phyloP scores from a whole-genome alignment of 768 basidiomycete genomes.

The Cyclocybe cylindracea region DNA sequence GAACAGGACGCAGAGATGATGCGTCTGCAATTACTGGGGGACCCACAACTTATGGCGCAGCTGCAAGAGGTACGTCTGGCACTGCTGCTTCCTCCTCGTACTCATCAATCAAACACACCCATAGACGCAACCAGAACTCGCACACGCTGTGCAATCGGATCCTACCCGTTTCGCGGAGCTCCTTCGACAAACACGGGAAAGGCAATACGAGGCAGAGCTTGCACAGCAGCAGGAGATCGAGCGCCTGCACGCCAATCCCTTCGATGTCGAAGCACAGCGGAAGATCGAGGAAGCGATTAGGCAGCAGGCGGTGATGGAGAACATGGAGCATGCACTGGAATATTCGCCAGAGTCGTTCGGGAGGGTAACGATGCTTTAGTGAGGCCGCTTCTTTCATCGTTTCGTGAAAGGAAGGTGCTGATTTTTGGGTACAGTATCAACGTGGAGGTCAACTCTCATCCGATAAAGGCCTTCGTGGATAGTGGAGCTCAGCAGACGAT shows the following conservation, averaged over 20 bases:
- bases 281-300: slow-evolving; percentile 93
- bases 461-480: slow-evolving; percentile 96
- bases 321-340: slow-evolving; percentile 92
- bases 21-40: slow-evolving; percentile 83
- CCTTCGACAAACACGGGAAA: slow-evolving; percentile 59
- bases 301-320: slow-evolving; percentile 88
- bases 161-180: slow-evolving; percentile 78
- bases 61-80: slow-evolving; percentile 61
- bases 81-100: neutral
- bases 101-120: neutral
- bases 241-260: slow-evolving; percentile 84
- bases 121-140: slow-evolving; percentile 85
- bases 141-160: slow-evolving; percentile 64
- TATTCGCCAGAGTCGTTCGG: slow-evolving; percentile 94
- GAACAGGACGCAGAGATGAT: slow-evolving; percentile 89
- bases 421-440: slow-evolving; percentile 58
- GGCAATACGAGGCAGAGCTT: slow-evolving; percentile 54
- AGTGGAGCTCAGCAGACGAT: slow-evolving; percentile 97
- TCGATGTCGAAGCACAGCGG: slow-evolving; percentile 87
- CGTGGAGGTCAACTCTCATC: slow-evolving; percentile 88
- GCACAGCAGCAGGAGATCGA: slow-evolving; percentile 62
- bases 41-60: slow-evolving; percentile 78
- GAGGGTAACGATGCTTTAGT: slow-evolving; percentile 96
- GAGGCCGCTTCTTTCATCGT: slow-evolving; percentile 29
- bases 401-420: neutral